Percentiles rank a stretch among this genome's conserved stretches.
Evolutionary conservation across 768 basidiomycete genomes (phyloP).

Genomic region (Rhodotorula paludigena): DNA sequence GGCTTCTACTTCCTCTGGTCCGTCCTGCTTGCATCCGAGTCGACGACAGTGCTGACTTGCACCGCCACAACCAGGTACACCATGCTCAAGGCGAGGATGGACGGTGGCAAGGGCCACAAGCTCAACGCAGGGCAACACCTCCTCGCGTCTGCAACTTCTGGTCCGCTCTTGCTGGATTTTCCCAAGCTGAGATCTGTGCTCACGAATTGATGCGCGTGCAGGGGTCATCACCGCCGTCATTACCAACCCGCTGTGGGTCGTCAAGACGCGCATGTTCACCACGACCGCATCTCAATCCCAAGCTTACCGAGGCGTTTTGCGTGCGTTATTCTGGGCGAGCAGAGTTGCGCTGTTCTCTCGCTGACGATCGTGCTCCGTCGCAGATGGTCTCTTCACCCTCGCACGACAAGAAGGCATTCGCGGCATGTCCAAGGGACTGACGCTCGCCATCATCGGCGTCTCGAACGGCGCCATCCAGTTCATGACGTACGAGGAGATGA

Average conservation of each 20-base stretch:
- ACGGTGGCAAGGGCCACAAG: constrained; percentile 61
- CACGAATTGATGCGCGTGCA: constrained; percentile 45
- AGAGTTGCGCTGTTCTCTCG: constrained; percentile 1
- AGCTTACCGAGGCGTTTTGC: constrained; percentile 59
- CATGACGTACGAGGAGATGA: constrained; percentile 94
- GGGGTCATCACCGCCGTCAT: constrained; percentile 88
- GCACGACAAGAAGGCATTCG: constrained; percentile 65
- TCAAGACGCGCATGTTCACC: constrained; percentile 95
- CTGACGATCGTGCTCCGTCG: not conserved
- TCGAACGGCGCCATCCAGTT: constrained; percentile 94
- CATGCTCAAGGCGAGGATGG: constrained; percentile 69
- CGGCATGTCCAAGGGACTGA: constrained; percentile 82
- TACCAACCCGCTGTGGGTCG: constrained; percentile 97
- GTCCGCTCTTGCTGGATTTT: constrained; percentile 56
- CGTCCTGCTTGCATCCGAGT: not conserved
- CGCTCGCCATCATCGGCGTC: constrained; percentile 83
- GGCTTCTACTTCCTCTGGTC: constrained; percentile 97
- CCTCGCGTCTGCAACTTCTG: constrained; percentile 88
- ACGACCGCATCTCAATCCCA: constrained; percentile 61
- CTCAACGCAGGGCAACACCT: constrained; percentile 76
- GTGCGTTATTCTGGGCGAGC: too few relatives aligned
- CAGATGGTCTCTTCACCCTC: constrained; percentile 70
- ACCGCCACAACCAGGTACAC: constrained; percentile 64
- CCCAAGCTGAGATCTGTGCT: constrained; percentile 1
- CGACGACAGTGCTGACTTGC: not conserved